These are phyloP conservation scores for Nemania sp. DNA, from an alignment of 2,329 filamentous ascomycete genomes.

Conservation along the genomic window DNA sequence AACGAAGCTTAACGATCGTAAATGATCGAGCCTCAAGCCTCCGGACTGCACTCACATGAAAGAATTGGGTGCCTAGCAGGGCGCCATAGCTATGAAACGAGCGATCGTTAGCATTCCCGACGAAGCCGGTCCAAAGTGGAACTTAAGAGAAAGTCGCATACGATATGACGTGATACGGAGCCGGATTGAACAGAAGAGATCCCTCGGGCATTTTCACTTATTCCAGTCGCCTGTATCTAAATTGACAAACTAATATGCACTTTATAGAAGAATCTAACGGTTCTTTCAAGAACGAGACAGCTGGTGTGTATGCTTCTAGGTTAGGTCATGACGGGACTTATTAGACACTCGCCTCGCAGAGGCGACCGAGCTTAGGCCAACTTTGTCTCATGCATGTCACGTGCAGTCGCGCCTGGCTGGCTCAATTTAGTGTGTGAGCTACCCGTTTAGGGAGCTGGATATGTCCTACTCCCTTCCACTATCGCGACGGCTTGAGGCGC, in stretches of 20 bases:
- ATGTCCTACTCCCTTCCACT: slow-evolving; percentile 5
- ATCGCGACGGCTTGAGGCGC: slow-evolving; percentile 20
- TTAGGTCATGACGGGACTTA: too few species aligned
- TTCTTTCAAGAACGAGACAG: too few species aligned
- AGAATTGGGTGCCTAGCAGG: slow-evolving; percentile 82
- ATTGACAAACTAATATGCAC: neutral
- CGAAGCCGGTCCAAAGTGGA: slow-evolving; percentile 28
- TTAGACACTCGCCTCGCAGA: neutral
- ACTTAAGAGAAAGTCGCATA: slow-evolving; percentile 44
- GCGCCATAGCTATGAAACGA: slow-evolving; percentile 71
- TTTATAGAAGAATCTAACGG: too few species aligned
- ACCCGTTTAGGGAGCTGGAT: too few species aligned
- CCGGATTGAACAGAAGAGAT: slow-evolving; percentile 63
- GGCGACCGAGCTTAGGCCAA: slow-evolving; percentile 28
- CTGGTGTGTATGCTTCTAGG: too few species aligned
- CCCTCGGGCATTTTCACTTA: slow-evolving; percentile 47
- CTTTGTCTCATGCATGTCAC: slow-evolving; percentile 25
- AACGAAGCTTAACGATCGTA: neutral
- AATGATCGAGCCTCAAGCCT: neutral
- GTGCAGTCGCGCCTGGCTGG: slow-evolving; percentile 35
- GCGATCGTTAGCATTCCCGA: slow-evolving; percentile 11
- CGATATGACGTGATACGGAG: slow-evolving; percentile 77
- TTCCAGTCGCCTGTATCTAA: neutral
- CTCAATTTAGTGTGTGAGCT: too few species aligned
- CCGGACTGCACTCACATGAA: slow-evolving; percentile 62